Percentiles rank a stretch among this genome's conserved stretches.
phyloP scores from a whole-genome alignment of 805 yeast genomes.

The Nakazawaea populi region DNA sequence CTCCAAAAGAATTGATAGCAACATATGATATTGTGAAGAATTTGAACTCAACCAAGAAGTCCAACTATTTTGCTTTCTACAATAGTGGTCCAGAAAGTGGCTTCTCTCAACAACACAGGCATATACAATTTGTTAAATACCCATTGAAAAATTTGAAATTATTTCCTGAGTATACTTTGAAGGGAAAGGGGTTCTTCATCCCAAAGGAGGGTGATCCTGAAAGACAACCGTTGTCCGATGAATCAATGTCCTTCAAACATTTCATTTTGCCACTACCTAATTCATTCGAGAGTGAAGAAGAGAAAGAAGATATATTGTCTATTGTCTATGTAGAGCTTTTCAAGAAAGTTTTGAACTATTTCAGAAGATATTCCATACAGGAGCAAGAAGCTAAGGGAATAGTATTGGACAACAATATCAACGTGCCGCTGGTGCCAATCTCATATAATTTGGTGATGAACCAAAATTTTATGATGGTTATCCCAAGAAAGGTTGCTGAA shows the following conservation, averaged over 20 bases:
- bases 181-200: constrained; percentile 41
- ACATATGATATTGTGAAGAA: constrained; percentile 48
- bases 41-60: constrained; percentile 32
- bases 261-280: constrained; percentile 61
- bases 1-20: constrained; percentile 62
- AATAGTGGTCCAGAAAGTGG: constrained; percentile 88
- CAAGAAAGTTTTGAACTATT: constrained; percentile 62
- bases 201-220: constrained; percentile 37
- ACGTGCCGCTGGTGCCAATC: constrained; percentile 18
- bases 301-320: constrained; percentile 53
- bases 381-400: constrained; percentile 32
- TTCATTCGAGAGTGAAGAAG: constrained; percentile 28
- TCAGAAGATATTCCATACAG: constrained; percentile 26
- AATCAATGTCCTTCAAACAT: constrained; percentile 74
- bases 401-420: constrained; percentile 18
- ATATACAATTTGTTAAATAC: constrained; percentile 75
- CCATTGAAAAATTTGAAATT: constrained; percentile 50
- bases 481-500: constrained; percentile 67
- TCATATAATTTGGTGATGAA: constrained; percentile 84
- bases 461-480: constrained; percentile 73
- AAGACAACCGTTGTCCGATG: constrained; percentile 55
- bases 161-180: constrained; percentile 47
- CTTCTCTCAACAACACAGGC: constrained; percentile 93
- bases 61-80: constrained; percentile 63
- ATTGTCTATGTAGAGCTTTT: constrained; percentile 67